These are phyloP conservation scores for Coniella vitis DNA, from an alignment of 2,329 filamentous ascomycete species.

Conservation along the genomic window DNA sequence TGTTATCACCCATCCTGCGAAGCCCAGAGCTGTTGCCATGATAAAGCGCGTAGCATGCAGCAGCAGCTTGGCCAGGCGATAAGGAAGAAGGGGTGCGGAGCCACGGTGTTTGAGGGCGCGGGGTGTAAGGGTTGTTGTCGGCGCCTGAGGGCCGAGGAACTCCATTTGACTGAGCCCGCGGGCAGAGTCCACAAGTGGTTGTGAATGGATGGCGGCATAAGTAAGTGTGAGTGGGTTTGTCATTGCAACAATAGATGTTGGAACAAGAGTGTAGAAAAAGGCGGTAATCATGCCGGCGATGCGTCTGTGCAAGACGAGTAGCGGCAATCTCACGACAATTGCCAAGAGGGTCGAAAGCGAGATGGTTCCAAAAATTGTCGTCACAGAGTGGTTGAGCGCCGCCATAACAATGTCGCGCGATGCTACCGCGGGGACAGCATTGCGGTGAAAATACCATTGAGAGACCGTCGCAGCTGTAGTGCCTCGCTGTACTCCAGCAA, in stretches of 20 bases:
- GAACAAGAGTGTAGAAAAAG: constrained; percentile 64
- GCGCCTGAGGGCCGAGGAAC: constrained; percentile 66
- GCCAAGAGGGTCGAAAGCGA: constrained; percentile 79
- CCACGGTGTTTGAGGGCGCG: constrained; percentile 36
- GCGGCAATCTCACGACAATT: constrained; percentile 73
- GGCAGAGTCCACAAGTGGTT: constrained; percentile 70
- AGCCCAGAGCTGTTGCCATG: constrained; percentile 83
- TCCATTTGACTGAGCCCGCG: constrained; percentile 75
- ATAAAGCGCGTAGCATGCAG: constrained; percentile 86
- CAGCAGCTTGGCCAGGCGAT: constrained; percentile 83
- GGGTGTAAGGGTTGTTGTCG: constrained; percentile 65
- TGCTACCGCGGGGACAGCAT: constrained; percentile 68
- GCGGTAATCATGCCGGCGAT: constrained; percentile 56
- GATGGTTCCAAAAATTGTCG: constrained; percentile 86
- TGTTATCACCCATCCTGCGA: constrained; percentile 94
- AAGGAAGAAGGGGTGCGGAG: constrained; percentile 61
- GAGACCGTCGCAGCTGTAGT: constrained; percentile 93
- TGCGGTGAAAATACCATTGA: constrained; percentile 98
- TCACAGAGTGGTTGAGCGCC: constrained; percentile 72
- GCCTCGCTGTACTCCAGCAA: constrained; percentile 81
- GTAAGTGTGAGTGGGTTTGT: constrained; percentile 90
- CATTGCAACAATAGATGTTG: constrained; percentile 75
- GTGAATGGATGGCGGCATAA: constrained; percentile 88
- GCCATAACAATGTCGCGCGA: constrained; percentile 77
- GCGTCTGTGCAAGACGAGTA: constrained; percentile 74